Conservation (phyloP, 306 rosid genomes). For the Fragaria nilgerrensis region DNA sequence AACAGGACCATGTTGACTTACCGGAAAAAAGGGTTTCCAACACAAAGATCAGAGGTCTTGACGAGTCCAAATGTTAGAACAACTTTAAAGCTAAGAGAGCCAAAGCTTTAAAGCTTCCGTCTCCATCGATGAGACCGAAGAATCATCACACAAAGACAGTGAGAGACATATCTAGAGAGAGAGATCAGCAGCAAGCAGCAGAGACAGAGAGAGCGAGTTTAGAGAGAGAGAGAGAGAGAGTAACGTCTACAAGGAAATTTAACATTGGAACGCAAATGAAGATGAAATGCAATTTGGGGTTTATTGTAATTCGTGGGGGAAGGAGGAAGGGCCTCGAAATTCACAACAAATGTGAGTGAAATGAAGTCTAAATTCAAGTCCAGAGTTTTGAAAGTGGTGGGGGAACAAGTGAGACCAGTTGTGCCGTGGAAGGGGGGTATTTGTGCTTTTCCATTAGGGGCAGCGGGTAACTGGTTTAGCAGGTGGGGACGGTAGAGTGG, state of each 20-base stretch:
- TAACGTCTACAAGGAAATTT: constrained; percentile 36
- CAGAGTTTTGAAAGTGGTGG: constrained; percentile 22
- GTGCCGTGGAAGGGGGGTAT: constrained; percentile 8
- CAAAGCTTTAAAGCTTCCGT: constrained; percentile 39
- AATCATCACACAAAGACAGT: constrained; percentile 25
- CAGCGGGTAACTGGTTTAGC: constrained; percentile 22
- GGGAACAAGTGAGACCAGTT: constrained; percentile 31
- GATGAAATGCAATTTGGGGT: constrained; percentile 38
- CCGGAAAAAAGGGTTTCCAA: constrained; percentile 31
- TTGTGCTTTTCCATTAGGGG: neutral
- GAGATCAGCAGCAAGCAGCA: neutral
- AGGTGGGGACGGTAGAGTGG: constrained; percentile 32
- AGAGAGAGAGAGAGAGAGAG: constrained; percentile 34
- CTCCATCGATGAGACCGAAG: constrained; percentile 52
- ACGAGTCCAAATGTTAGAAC: neutral
- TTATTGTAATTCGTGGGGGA: constrained; percentile 32
- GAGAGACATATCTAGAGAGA: constrained; percentile 21
- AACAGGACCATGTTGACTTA: constrained; percentile 28
- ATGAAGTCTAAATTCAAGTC: constrained; percentile 52
- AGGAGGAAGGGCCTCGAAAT: constrained; percentile 52
- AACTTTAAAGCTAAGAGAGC: constrained; percentile 16
- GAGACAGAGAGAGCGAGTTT: constrained; percentile 22
- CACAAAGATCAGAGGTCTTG: constrained; percentile 29
- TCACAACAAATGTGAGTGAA: constrained; percentile 36
- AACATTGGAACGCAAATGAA: constrained; percentile 46